Base-by-base conservation (phyloP, 306 rosid species). In the Herpetospermum pedunculosum region DNA sequence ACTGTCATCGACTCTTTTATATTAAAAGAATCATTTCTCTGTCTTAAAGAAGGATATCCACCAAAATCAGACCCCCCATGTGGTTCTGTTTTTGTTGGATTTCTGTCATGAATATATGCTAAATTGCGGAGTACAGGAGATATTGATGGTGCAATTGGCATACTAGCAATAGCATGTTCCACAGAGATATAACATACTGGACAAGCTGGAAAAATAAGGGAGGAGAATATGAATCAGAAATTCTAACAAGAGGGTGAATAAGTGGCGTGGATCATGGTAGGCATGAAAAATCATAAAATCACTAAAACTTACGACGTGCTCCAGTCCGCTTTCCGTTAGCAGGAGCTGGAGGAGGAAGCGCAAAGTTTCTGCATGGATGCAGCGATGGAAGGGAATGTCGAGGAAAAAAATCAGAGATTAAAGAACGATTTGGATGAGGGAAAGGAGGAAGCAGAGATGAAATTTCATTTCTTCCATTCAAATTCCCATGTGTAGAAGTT, bases 1-100 rank as follows among this genome's bases (percentile, higher is more conserved):
- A 94, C 96, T 29, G 53, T 71, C 97, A 94, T 94, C 16, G 85
- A 83, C 80, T 89, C 95, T 81, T 86, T 88, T 80, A 94, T 80
- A 80, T 89, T 88, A 89, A 85, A 94, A 68, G 94, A 87, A 65
- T 89, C 95, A 78, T 84, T 85, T 81, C 98, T 88, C 82, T 89
- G 95, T 76, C 80, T 80, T 62, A 89, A 55, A 70, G 97, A 81
- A 76, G 95, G 95, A 80, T 85, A 91, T 55, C 98, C 98, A 73
- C 98, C 96, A 86, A 94, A 94, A 80, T 85, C 96, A 73, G 98
- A 90, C 78, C 98, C 97, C 19, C 92, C 80, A 38, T 83, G 88
- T 16, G 85, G 83, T 72, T 91, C 97, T 74, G 60, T 77, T 81
- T 81, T 64, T 72, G 55, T 73, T 62, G 91, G 88, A 83, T 84